phyloP scores from a whole-genome alignment of 2,329 filamentous ascomycete species.

The Diaporthe capsici region DNA sequence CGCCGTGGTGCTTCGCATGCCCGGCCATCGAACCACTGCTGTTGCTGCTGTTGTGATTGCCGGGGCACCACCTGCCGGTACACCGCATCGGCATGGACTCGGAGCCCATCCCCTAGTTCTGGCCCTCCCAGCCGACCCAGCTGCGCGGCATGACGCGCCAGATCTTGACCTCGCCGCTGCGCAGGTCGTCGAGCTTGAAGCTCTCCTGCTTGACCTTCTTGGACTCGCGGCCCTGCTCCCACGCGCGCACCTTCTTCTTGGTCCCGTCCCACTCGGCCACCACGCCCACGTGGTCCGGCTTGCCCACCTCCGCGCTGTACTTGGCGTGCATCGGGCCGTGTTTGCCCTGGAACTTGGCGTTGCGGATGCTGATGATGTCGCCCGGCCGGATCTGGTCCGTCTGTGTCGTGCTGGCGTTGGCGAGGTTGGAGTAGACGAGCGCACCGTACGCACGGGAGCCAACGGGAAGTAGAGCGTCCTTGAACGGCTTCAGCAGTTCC shows the following conservation, averaged over 20 bases:
- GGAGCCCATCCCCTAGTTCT: conserved; percentile 60
- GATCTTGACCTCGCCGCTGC: conserved; percentile 95
- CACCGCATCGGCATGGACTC: conserved; percentile 33
- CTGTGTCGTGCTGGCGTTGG: conserved; percentile 91
- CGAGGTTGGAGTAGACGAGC: conserved; percentile 93
- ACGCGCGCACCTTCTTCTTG: conserved; percentile 96
- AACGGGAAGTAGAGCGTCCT: conserved; percentile 83
- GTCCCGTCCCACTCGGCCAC: conserved; percentile 98
- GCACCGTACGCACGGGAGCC: conserved; percentile 93
- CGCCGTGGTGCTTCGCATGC: neutral
- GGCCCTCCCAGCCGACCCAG: conserved; percentile 90
- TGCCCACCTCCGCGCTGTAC: conserved; percentile 90
- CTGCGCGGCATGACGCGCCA: conserved; percentile 94
- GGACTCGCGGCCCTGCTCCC: conserved; percentile 94
- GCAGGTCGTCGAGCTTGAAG: conserved; percentile 91
- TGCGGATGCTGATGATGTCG: conserved; percentile 93
- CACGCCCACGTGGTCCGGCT: conserved; percentile 88
- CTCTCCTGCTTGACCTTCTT: conserved; percentile 95
- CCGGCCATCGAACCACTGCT: neutral
- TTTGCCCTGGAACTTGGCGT: conserved; percentile 95
- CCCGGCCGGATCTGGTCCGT: conserved; percentile 93
- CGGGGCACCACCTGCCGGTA: conserved; percentile 32
- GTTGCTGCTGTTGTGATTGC: neutral
- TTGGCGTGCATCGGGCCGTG: conserved; percentile 96
- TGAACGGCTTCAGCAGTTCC: conserved; percentile 81